phyloP scores from a whole-genome alignment of 192 early-diverging fungal genomes.

The Linnemannia elongata region DNA sequence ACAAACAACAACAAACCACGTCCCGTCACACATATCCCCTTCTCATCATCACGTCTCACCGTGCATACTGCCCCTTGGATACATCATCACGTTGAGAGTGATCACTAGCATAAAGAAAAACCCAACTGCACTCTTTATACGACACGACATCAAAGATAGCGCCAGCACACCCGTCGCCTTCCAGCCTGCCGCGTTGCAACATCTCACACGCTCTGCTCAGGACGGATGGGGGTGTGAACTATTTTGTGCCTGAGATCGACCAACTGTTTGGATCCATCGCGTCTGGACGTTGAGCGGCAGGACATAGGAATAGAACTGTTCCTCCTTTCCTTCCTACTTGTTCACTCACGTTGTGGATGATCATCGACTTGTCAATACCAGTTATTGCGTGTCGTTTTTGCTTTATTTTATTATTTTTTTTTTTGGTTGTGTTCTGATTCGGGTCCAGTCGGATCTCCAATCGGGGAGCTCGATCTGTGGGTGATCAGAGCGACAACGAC shows the following conservation, averaged over 20 bases:
- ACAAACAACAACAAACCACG: neutral
- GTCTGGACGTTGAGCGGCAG: neutral
- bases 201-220: neutral
- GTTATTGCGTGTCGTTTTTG: neutral
- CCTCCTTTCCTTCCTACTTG: neutral
- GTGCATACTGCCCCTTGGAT: neutral
- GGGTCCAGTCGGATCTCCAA: slow-evolving; percentile 40
- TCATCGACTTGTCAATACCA: neutral
- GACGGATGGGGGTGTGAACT: neutral
- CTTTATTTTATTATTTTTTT: neutral
- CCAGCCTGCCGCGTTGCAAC: neutral
- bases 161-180: neutral
- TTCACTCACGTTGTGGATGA: neutral
- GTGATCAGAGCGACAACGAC: slow-evolving; percentile 15
- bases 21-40: neutral
- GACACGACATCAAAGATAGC: neutral
- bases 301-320: neutral
- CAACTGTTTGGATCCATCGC: neutral
- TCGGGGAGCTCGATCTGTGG: slow-evolving; percentile 22
- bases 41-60: slow-evolving; percentile 7
- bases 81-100: neutral
- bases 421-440: slow-evolving; percentile 5
- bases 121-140: neutral
- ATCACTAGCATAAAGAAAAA: neutral
- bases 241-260: slow-evolving; percentile 2